These are phyloP conservation scores for Kodamaea jinghongensis DNA, from an alignment of 805 yeast species.

Conservation along the genomic window DNA sequence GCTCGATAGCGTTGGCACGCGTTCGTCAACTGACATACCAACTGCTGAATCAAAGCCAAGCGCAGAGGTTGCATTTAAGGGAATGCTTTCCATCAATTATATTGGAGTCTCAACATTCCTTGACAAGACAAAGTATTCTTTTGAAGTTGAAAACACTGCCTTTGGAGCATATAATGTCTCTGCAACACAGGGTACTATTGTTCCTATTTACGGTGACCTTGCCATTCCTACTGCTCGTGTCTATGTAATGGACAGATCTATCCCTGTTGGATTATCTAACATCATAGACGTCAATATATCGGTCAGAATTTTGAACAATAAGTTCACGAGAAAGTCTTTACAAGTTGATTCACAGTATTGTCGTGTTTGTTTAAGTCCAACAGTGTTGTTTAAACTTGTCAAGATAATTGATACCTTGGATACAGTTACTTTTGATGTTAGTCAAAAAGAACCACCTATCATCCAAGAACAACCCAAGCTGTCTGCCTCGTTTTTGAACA, in stretches of 20 bases:
- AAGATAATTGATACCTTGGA: conserved; percentile 28
- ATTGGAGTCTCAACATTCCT: conserved; percentile 33
- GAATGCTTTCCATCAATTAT: conserved; percentile 30
- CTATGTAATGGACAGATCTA: conserved; percentile 38
- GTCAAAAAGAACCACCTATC: no score
- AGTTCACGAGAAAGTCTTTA: conserved; percentile 37
- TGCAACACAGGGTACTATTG: conserved; percentile 10
- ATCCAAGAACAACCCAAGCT: not conserved
- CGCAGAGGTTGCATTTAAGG: conserved; percentile 18
- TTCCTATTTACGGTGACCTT: conserved; percentile 39
- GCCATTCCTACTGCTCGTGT: conserved; percentile 42
- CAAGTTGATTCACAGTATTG: conserved; percentile 59
- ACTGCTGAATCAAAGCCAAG: not conserved
- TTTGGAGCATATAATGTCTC: conserved; percentile 22
- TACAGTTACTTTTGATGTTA: not conserved
- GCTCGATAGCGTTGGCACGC: not conserved
- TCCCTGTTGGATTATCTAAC: conserved; percentile 40
- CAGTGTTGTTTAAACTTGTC: conserved; percentile 40
- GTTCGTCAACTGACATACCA: no score
- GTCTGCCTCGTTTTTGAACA: conserved; percentile 11
- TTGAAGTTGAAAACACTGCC: conserved; percentile 34
- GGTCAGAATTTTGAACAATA: conserved; percentile 41
- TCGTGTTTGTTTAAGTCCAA: conserved; percentile 57
- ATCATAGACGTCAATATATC: conserved; percentile 44
- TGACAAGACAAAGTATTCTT: conserved; percentile 30